Evolutionary conservation across 1,139 yeast species (phyloP).

Genomic region (Protomyces pachydermus): DNA sequence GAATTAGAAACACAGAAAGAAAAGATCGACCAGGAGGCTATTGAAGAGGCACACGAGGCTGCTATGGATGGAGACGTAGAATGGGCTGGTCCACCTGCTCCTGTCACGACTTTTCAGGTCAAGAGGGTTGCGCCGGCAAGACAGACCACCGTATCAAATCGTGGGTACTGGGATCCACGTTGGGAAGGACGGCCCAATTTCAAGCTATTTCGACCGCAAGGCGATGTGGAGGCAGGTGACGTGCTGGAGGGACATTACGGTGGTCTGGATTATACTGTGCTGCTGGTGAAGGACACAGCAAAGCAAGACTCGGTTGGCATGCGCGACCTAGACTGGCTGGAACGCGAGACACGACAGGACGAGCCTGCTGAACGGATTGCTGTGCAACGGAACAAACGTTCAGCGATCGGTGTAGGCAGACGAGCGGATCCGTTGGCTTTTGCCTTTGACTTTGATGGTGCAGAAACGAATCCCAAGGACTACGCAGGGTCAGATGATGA

Average conservation of each 20-base stretch:
- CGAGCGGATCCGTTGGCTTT: not conserved
- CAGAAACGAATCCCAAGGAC: not conserved
- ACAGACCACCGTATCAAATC: not conserved
- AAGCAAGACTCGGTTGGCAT: not conserved
- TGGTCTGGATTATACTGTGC: not conserved
- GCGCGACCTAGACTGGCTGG: not conserved
- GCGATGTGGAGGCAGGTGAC: not conserved
- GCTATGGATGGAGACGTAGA: not conserved
- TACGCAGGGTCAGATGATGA: not conserved
- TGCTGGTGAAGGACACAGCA: not conserved
- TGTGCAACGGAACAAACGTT: not conserved
- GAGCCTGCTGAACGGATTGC: not conserved
- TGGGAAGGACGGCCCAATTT: conserved; percentile 27
- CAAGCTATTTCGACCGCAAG: conserved; percentile 13
- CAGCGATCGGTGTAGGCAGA: not conserved
- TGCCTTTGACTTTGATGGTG: not conserved
- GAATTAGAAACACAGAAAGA: conserved; percentile 1
- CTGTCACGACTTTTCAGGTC: conserved; percentile 14
- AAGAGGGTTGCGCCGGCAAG: not conserved
- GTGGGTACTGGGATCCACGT: conserved; percentile 9
- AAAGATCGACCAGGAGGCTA: not conserved
- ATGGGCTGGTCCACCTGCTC: not conserved
- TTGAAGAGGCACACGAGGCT: not conserved
- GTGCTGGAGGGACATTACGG: not conserved
- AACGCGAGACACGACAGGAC: not conserved